Conservation (phyloP, 2,329 filamentous ascomycete species). For the Fusarium staphyleae region DNA sequence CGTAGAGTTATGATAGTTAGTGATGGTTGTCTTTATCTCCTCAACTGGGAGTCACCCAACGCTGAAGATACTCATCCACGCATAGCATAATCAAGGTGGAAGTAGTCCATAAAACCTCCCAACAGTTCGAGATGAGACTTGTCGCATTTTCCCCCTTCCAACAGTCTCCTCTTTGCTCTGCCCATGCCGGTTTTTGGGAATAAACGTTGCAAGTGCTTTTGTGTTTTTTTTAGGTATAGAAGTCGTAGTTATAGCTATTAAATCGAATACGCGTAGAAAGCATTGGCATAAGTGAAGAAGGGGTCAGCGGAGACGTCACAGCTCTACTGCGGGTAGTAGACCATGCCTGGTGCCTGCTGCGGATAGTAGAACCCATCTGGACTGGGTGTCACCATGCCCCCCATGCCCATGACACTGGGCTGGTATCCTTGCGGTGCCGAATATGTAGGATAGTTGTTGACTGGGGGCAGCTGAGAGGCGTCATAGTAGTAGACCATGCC, state of each 20-base stretch:
- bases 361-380: conserved; percentile 76
- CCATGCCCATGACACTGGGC: conserved; percentile 70
- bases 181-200: conserved; percentile 24
- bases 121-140: conserved; percentile 10
- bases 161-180: conserved; percentile 2
- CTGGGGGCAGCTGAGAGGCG: conserved; percentile 70
- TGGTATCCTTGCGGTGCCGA: conserved; percentile 61
- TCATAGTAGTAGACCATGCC: conserved; percentile 98
- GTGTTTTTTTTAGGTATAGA: conserved; percentile 37
- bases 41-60: conserved; percentile 17
- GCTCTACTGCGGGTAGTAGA: conserved; percentile 67
- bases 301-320: conserved; percentile 34
- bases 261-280: conserved; percentile 41
- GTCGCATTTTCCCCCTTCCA: conserved; percentile 3
- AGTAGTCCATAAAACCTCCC: background rate
- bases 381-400: conserved; percentile 78
- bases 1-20: conserved; percentile 24
- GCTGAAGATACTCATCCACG: conserved; percentile 12
- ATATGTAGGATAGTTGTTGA: conserved; percentile 57
- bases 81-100: background rate
- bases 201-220: conserved; percentile 35
- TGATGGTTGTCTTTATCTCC: conserved; percentile 21
- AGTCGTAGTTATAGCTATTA: conserved; percentile 44
- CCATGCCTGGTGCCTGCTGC: conserved; percentile 61
- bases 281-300: conserved; percentile 36